Evolutionary conservation across 179 eudicot species (phyloP), one percentile per base, ranked within the genome.

Genomic region (Heliamphora pulchella): DNA sequence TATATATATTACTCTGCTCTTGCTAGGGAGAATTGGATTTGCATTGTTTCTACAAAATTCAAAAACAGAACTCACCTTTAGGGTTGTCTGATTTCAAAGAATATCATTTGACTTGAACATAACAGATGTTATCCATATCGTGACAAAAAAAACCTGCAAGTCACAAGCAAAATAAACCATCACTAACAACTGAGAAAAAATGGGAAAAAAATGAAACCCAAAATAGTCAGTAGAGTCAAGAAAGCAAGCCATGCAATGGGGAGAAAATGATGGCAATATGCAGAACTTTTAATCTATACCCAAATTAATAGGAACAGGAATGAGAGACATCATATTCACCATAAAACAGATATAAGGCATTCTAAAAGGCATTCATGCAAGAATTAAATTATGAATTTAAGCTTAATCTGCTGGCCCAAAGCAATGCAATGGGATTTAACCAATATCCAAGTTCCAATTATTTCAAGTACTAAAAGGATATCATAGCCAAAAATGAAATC

Each of bases 91-190:
- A 81, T 91, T 91, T 44, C 88, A 86, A 50, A 92, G 85, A 78
- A 92, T 86, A 82, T 91, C 97, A 88, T 92, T 92, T 46, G 97
- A 92, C 87, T 91, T 92, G 86, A 86, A 90, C 92, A 92, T 86
- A 48, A 92, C 88, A 80, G 88, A 89, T 84, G 92, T 89, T 79
- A 91, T 87, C 91, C 89, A 90, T 51, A 92, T 86, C 54, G 95
- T 87, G 41, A 90, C 90, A n/a, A 87, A 91, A 90, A 85, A 92
- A 90, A 51, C 95, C 97, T 92, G 92, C 70, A 73, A 83, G 54
- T 70, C 65, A 65, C 81, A 71, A 68, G 41, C 43, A 62, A 78
- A 59, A 74, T 39, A 15, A 74, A 43, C 39, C 0, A 57, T 79
- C 75, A 79, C 65, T 9, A 79, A 11, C 71, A 18, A 62, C 43